A percentile compares a stretch with the other conserved stretches of the same genome.
Conservation (phyloP, 768 basidiomycete species). For the Leccinum uliginosum region DNA sequence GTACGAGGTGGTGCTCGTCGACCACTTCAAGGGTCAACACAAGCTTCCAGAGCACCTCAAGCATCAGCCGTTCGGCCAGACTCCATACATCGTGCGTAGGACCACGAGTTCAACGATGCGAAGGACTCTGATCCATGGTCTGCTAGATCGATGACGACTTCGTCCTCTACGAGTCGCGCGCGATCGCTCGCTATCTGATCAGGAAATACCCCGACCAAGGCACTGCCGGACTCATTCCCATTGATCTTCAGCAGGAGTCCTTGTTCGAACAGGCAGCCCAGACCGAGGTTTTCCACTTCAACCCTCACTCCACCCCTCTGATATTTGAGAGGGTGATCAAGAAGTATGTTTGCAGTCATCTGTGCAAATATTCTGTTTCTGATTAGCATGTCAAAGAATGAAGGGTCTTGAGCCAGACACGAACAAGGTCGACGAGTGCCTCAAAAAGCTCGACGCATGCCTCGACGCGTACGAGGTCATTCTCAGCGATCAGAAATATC, state of each 20-base stretch:
- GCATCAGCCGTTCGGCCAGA: too few species aligned
- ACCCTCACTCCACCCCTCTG: not conserved
- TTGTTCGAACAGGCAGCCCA: not conserved
- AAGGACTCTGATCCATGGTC: too few species aligned
- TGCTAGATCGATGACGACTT: too few species aligned
- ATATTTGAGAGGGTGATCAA: not conserved
- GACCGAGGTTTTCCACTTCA: not conserved
- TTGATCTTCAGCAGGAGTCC: not conserved
- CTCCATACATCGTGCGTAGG: too few species aligned
- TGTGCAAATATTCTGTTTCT: not conserved
- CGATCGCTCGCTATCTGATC: too few species aligned
- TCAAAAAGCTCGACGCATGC: conserved; percentile 26
- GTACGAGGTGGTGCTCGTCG: not conserved
- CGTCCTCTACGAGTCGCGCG: too few species aligned
- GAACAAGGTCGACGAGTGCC: conserved; percentile 11
- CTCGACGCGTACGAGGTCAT: conserved; percentile 53
- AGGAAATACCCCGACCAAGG: too few species aligned
- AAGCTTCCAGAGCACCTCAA: too few species aligned
- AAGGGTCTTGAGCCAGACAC: conserved; percentile 16
- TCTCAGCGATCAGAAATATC: conserved; percentile 49
- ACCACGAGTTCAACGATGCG: too few species aligned
- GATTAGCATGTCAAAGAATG: not conserved
- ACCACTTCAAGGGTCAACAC: not conserved
- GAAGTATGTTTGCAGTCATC: not conserved
- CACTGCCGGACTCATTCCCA: too few species aligned